These are phyloP conservation scores for Chaetomium globosum DNA, from an alignment of 2,329 filamentous ascomycete species.

Conservation along the genomic window DNA sequence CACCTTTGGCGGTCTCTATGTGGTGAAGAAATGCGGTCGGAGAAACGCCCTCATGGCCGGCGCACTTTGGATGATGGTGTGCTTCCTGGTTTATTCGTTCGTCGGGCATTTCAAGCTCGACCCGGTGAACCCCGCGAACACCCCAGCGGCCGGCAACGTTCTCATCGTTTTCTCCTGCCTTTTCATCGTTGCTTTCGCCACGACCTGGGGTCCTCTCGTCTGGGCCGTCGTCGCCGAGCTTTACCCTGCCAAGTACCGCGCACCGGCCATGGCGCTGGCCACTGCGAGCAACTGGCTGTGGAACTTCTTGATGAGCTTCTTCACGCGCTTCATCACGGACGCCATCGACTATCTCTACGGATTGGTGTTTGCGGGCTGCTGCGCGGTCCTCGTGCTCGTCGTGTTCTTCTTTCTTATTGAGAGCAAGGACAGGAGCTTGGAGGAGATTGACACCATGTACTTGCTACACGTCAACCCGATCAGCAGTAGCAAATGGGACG, in stretches of 20 bases:
- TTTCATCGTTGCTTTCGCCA: slow-evolving; percentile 73
- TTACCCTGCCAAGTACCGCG: slow-evolving; percentile 64
- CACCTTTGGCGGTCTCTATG: slow-evolving; percentile 68
- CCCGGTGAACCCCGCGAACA: slow-evolving; percentile 46
- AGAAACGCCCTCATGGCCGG: slow-evolving; percentile 68
- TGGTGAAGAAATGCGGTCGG: slow-evolving; percentile 70
- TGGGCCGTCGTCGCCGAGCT: slow-evolving; percentile 71
- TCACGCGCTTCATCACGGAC: slow-evolving; percentile 75
- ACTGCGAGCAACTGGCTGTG: slow-evolving; percentile 68
- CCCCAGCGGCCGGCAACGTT: slow-evolving; percentile 63
- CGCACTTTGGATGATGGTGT: slow-evolving; percentile 68
- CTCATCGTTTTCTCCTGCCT: slow-evolving; percentile 77
- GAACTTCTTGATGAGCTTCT: slow-evolving; percentile 77
- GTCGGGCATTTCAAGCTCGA: slow-evolving; percentile 52
- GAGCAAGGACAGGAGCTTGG: slow-evolving; percentile 70
- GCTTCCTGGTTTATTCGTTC: slow-evolving; percentile 66
- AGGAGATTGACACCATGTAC: slow-evolving; percentile 82
- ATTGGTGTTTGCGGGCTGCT: slow-evolving; percentile 75
- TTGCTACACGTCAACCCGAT: slow-evolving; percentile 63
- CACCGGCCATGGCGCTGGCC: slow-evolving; percentile 61
- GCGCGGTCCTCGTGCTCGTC: slow-evolving; percentile 63
- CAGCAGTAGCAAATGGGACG: slow-evolving; percentile 35
- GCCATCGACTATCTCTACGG: slow-evolving; percentile 74
- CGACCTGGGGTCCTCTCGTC: slow-evolving; percentile 69
- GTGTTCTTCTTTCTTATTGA: slow-evolving; percentile 81